These are phyloP conservation scores for Geotrichum histeridarum DNA, from an alignment of 1,139 yeast species.

Conservation along the genomic window DNA sequence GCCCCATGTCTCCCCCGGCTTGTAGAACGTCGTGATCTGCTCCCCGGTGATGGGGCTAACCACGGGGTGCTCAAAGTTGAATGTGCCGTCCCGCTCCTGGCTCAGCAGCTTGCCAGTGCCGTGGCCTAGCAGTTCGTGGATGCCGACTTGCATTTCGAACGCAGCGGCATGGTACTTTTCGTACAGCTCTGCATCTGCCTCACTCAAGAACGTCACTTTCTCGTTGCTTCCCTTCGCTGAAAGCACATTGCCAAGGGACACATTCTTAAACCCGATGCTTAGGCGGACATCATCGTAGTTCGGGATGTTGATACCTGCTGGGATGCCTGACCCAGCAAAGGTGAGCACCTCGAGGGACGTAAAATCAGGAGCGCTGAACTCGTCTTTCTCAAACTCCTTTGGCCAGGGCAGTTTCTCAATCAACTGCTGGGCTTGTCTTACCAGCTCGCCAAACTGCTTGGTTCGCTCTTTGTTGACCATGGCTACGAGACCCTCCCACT, in stretches of 20 bases:
- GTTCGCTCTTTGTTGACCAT: slow-evolving; percentile 86
- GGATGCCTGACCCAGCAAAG: slow-evolving; percentile 83
- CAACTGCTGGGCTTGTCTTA: slow-evolving; percentile 61
- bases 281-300: slow-evolving; percentile 84
- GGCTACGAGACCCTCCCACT: slow-evolving; percentile 89
- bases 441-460: slow-evolving; percentile 66
- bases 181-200: slow-evolving; percentile 51
- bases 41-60: slow-evolving; percentile 49
- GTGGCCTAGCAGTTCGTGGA: slow-evolving; percentile 88
- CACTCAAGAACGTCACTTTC: slow-evolving; percentile 60
- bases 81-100: slow-evolving; percentile 51
- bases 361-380: slow-evolving; percentile 84
- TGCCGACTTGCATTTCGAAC: slow-evolving; percentile 88
- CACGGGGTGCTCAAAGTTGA: slow-evolving; percentile 64
- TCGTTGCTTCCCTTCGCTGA: slow-evolving; percentile 69
- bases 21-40: slow-evolving; percentile 63
- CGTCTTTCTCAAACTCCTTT: slow-evolving; percentile 67
- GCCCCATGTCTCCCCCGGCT: slow-evolving; percentile 85
- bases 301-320: slow-evolving; percentile 90
- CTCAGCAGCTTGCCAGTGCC: slow-evolving; percentile 79
- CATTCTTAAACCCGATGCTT: slow-evolving; percentile 81
- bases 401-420: slow-evolving; percentile 75
- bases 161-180: slow-evolving; percentile 74
- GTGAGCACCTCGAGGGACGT: slow-evolving; percentile 85
- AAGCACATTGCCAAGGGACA: slow-evolving; percentile 78